Base-by-base conservation (phyloP, 1,284 basidiomycete genomes). In the Ganoderma multipileum region DNA sequence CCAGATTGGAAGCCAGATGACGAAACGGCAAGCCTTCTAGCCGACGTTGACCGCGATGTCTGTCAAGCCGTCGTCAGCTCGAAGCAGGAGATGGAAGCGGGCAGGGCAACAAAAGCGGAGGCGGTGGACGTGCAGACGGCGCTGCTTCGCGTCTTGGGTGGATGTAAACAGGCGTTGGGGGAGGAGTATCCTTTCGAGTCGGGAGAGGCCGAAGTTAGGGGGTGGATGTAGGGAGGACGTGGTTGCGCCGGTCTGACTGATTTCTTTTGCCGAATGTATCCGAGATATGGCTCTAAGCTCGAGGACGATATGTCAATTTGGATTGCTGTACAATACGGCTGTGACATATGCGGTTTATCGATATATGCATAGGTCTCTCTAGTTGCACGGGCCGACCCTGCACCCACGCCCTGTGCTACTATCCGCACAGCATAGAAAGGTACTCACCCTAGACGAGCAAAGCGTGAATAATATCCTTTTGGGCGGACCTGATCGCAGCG, bases 41-140 rank as follows among this genome's bases (percentile, higher is more conserved):
- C 89, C 57, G 81, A 85, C 65, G 83, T 94, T 69, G 92, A 94
- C 79, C 83, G 85, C 33, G 92, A 94, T 76, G 86, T 94, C 68
- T 87, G 87, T 66, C 93, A 94, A 78, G 92, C 92, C 2, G 89
- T 94, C 66, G 92, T 92, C 86, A 92, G 91, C 73, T 86, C 87
- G 67, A 91, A 89, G 78, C 91, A 93, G 78, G 91, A 93, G 77
- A 78, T 90, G 18, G 86, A 87, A 57, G 82, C 83, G 26, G 87
- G 85, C 33, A 83, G 87, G 28, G 77, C 77, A 23, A 87, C 90
- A 72, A 74, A 84, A 42, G 68, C 75, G 28, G 73, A 74, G 54
- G 88, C 87, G 64, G 84, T 83, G 65, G 83, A 83, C 67, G 82
- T 80, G 18, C 80, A 89, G 58, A 76, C 79, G 18, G 85, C 85